Evolutionary conservation across 106 monocot genomes (phyloP), one percentile per base, ranked within the genome.

Genomic region (Dioscorea dumetorum): DNA sequence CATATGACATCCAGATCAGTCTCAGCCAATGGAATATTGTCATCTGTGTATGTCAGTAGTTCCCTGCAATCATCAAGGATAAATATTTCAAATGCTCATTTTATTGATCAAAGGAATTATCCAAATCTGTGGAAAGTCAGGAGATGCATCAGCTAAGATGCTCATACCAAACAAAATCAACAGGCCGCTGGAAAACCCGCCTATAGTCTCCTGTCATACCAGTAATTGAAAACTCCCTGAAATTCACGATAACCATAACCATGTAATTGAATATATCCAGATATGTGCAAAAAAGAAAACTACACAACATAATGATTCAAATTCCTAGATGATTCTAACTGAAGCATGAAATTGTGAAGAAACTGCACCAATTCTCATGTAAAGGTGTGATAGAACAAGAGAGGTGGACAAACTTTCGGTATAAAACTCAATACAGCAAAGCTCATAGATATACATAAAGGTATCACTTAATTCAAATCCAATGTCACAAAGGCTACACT

Each of bases 141-240:
- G 9, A 10, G 6, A 41, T 41, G 41, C 10, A 41, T 6, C 5
- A 41, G 41, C 10, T 6, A 22, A 23, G 28, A 13, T 54, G 48
- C 28, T 56, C 74, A 56, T 83, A 94, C 94, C 94, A 94, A 12
- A 12, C 51, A 77, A 74, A 90, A 70, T 94, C 83, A 66, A 79
- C 71, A 49, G 94, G 94, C 22, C 82, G 74, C 72, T 94, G 94
- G 67, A 87, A 87, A 75, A 94, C 83, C 50, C 76, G 73, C 59
- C 94, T 75, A 28, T 90, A 94, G 60, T 72, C 87, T 74, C 94
- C 94, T 9, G 78, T 94, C 90, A 94, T 76, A 67, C 33, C 83
- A 18, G 79, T 85, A 77, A 94, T 90, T 50, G 94, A 94, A 76
- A 94, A 94, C 41, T 94, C 94, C 85, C 94, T 94, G 31, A 22